Conservation (phyloP, 164 flowering plant species). For the Umbilicus rupestris region DNA sequence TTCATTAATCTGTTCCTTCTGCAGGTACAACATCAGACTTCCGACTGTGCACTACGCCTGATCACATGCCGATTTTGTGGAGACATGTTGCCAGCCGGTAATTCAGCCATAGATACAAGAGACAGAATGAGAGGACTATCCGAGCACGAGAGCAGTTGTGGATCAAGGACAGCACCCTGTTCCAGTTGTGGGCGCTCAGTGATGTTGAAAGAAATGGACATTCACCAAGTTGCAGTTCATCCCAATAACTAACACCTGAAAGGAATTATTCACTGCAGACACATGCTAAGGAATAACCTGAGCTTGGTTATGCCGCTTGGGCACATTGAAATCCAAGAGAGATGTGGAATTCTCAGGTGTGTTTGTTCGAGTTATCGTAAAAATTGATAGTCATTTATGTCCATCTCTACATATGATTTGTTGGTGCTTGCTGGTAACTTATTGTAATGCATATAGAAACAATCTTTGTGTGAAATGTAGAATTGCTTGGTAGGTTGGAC, state of each 20-base stretch:
- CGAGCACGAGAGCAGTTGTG: constrained; percentile 86
- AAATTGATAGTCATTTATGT: neutral
- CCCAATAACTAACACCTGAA: constrained; percentile 32
- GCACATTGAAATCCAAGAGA: neutral
- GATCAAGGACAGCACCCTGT: constrained; percentile 93
- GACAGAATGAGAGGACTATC: constrained; percentile 75
- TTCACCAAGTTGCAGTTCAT: constrained; percentile 81
- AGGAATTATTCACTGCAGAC: neutral
- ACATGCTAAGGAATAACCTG: too few relatives aligned
- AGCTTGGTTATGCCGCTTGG: too few relatives aligned
- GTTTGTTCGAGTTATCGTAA: too few relatives aligned
- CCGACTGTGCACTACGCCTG: constrained; percentile 60
- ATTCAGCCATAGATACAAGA: constrained; percentile 46
- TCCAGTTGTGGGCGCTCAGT: constrained; percentile 93
- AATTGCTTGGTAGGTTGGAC: neutral
- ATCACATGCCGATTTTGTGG: constrained; percentile 88
- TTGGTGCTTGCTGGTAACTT: neutral
- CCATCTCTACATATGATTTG: neutral
- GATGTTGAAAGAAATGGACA: constrained; percentile 98
- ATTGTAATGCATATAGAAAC: neutral
- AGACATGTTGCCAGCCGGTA: constrained; percentile 90
- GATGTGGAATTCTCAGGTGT: too few relatives aligned
- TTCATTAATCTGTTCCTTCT: neutral
- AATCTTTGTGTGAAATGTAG: neutral
- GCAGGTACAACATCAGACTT: constrained; percentile 86